These are phyloP conservation scores for Galerina sulciceps DNA, from an alignment of 768 basidiomycete genomes.

Conservation along the genomic window DNA sequence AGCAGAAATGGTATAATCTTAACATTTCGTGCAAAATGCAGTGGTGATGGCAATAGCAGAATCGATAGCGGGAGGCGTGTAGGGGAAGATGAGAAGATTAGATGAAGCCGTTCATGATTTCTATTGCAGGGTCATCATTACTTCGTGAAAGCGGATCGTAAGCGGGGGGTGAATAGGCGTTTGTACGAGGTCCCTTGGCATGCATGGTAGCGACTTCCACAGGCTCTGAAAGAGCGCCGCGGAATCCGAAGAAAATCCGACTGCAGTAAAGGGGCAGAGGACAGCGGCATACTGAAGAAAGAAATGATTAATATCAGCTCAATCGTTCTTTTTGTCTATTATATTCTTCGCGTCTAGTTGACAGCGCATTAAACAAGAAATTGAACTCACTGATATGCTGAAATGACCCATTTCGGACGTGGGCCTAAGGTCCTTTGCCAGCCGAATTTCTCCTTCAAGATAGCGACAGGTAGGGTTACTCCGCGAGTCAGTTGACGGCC, in stretches of 20 bases:
- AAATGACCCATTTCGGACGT: slow-evolving; percentile 55
- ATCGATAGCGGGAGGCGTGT: not conserved
- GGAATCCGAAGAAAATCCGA: slow-evolving; percentile 40
- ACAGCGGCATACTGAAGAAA: slow-evolving; percentile 49
- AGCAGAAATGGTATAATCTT: slow-evolving; percentile 12
- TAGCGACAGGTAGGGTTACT: slow-evolving; percentile 38
- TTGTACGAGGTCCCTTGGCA: slow-evolving; percentile 51
- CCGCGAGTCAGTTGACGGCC: slow-evolving; percentile 41
- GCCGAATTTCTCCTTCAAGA: slow-evolving; percentile 56
- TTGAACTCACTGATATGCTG: slow-evolving; percentile 50
- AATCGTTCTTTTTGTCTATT: not conserved
- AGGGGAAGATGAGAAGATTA: not conserved
- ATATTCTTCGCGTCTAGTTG: not conserved
- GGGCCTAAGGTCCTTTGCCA: slow-evolving; percentile 55
- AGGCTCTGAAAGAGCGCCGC: slow-evolving; percentile 48
- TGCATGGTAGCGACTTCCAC: slow-evolving; percentile 58
- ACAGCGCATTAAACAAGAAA: not conserved
- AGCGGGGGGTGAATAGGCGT: slow-evolving; percentile 54
- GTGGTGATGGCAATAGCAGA: not conserved
- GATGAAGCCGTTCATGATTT: slow-evolving; percentile 1
- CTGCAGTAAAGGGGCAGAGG: slow-evolving; percentile 47
- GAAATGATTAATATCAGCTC: slow-evolving; percentile 5
- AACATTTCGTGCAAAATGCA: not conserved
- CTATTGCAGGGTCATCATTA: slow-evolving; percentile 23
- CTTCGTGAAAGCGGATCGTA: slow-evolving; percentile 42